Base-by-base conservation (phyloP, 352 stramenopile genomes). In the Pythium diclinum region DNA sequence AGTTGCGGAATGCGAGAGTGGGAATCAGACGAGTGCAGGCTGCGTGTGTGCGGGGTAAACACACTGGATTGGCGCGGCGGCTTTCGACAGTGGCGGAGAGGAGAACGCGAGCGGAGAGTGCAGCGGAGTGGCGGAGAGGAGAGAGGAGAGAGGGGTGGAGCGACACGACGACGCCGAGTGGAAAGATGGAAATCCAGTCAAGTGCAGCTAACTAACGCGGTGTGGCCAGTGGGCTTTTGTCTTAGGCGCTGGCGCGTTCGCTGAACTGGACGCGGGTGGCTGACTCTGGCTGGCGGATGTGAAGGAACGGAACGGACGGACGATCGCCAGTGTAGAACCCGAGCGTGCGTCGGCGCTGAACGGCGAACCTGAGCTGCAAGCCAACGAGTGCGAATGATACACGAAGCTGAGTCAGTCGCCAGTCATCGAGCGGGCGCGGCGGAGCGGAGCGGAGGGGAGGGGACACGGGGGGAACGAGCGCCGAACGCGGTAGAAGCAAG, bases 251-350 rank as follows among this genome's bases (percentile, higher is more conserved):
- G 53, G 53, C 53, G 53, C 53, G 53, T 59, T 59, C 53, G 53
- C 53, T 59, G 53, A 59, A 59, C 53, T 44, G 53, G 53, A 47
- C 53, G 53, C 53, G 30, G 53, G 53, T 59, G 53, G 33, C 53
- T 44, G 34, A 47, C 34, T 48, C 53, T 32, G 32, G 52, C 52
- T 44, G 44, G 44, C 44, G 44, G 44, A 59, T 59, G 34, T 33
- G 30, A 17, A 10, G 23, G 49, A 56, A 19, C 30, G 30, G 21
- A 56, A 32, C n/a, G 23, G 21, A 56, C 32, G 14, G 53, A 47
- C 53, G 44, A 51, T 51, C 44, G 44, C 44, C 44, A 51, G 44
- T 30, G 44, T 51, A 51, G 44, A 51, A 30, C 44, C n/a, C 44
- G 44, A 51, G n/a, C 44, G 44, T 51, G n/a, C 13, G 53, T 28